Base-by-base conservation (phyloP, 208 protist species). In the Crithidia acanthocephali region DNA sequence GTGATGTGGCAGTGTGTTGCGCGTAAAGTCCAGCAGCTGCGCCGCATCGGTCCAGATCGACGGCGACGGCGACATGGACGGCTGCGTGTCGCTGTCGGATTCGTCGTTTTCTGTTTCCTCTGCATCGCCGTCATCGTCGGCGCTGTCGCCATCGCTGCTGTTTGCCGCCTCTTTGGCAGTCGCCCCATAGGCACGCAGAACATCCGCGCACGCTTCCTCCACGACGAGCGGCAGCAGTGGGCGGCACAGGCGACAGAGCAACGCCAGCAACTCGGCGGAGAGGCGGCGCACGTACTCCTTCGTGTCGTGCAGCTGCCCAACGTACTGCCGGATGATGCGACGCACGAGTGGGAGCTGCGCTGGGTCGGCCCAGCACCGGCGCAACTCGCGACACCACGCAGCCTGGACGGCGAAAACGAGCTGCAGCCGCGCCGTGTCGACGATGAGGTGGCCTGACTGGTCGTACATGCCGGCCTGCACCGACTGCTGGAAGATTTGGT, bases 221-320 rank as follows among this genome's bases (percentile, higher is more conserved):
- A 92, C 73, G 7, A 95, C 68, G 15, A 94, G 47, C 18, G 79
- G 79, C 20, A 92, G 62, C 32, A 97, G 53, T 13, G 76, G 61
- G 5, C 61, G 80, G 18, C 67, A 75, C 52, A 86, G 72, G 45
- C 92, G 88, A 51, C 86, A 87, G n/a, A 90, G 67, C 52, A 83
- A 86, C 4, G 92, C 88, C 20, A 97, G 79, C 45, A 91, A 68
- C 75, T 97, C 90, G 2, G 88, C 88, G 8, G 89, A 77, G 25
- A 97, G 80, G 20, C 92, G 90, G 18, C 92, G 88, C 47, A 97
- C 84, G 75, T 94, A 95, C 45, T 88, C 87, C 56, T 92, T 94
- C 13, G 76, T 82, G 80, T 97, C 90, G 65, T 84, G 79, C 72
- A 93, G 74, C 69, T 92, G 86, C 22, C 58, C 65, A 1, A 95